Base-by-base conservation (phyloP, 805 yeast species). In the Wickerhamiella spandovensis region DNA sequence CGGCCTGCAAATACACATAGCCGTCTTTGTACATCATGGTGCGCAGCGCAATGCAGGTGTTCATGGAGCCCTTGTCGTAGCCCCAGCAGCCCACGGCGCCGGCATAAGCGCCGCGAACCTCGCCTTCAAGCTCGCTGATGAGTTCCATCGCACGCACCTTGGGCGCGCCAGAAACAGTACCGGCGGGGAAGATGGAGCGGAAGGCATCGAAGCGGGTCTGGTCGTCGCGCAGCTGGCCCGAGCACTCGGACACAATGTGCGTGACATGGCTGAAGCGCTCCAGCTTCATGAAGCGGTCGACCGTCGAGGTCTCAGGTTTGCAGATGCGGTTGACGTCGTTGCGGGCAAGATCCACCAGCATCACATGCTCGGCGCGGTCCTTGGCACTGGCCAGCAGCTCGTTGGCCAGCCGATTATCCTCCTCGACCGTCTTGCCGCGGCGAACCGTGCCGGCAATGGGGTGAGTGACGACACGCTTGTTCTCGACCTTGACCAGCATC, bases 11-110 rank as follows among this genome's bases (percentile, higher is more conserved):
- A 61, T 88, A 90, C 0, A 96, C 97, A 48, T 77, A 72, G 23
- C 89, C 90, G 58, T 90, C 86, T 64, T 92, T 92, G 63, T 77
- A 82, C 44, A 92, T 88, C 98, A 92, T 90, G 0, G 99, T 92
- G 69, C 99, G 78, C 59, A 92, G 72, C 0, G 98, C 98, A 64
- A 92, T 92, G 69, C 98, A 92, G 1, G 97, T 92, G 63, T 92
- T 95, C 97, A 92, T 90, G 25, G 87, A 76, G 58, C 77, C 79
- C n/a, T 90, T 87, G 61, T 88, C 95, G 64, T 89, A 92, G 0
- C 95, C 88, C 96, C 97, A 92, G 64, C 84, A 84, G 7, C 99
- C 98, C 18, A 92, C 97, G 1, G 98, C 98, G 54, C 98, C 98
- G 0, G 99, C 98, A 63, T 92, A 92, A 8, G 90, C 89, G 44